phyloP scores from a whole-genome alignment of 2,329 filamentous ascomycete species.

The Botryotinia narcissicola region DNA sequence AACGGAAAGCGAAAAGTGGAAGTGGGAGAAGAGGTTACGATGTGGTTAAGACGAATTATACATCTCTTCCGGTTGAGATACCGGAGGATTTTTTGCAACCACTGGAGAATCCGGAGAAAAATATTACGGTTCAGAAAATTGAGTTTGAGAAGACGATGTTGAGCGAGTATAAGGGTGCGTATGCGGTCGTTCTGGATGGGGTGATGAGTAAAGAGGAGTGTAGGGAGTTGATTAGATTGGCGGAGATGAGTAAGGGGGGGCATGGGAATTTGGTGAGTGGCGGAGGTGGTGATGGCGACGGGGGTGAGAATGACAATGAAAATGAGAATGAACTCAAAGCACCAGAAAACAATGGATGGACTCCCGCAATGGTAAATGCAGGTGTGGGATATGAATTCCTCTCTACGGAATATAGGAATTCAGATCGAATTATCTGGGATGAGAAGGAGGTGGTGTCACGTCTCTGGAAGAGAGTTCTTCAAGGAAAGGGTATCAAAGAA shows the following conservation, averaged over 20 bases:
- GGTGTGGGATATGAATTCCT: slow-evolving; percentile 60
- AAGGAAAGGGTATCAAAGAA: slow-evolving; percentile 45
- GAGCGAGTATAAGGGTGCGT: slow-evolving; percentile 51
- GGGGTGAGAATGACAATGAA: background rate
- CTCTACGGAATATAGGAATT: slow-evolving; percentile 59
- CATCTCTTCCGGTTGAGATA: slow-evolving; percentile 42
- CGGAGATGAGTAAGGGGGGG: slow-evolving; percentile 16
- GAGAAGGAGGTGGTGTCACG: slow-evolving; percentile 57
- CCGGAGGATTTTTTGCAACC: slow-evolving; percentile 49
- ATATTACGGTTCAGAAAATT: slow-evolving; percentile 45
- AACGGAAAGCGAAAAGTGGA: background rate
- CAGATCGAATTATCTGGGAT: slow-evolving; percentile 78
- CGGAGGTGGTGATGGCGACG: background rate
- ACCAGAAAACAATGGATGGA: slow-evolving; percentile 4
- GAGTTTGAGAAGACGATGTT: slow-evolving; percentile 53
- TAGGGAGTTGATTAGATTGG: background rate
- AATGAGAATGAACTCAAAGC: background rate
- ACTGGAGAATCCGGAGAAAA: slow-evolving; percentile 41
- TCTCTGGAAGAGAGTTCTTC: slow-evolving; percentile 59
- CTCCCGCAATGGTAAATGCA: slow-evolving; percentile 35
- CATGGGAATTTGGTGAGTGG: background rate
- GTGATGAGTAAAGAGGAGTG: slow-evolving; percentile 13
- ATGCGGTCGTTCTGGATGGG: slow-evolving; percentile 60
- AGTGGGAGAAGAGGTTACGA: background rate
- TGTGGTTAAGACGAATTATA: slow-evolving; percentile 35